phyloP scores from a whole-genome alignment of 1,139 yeast genomes.

The Blastobotrys proliferans region DNA sequence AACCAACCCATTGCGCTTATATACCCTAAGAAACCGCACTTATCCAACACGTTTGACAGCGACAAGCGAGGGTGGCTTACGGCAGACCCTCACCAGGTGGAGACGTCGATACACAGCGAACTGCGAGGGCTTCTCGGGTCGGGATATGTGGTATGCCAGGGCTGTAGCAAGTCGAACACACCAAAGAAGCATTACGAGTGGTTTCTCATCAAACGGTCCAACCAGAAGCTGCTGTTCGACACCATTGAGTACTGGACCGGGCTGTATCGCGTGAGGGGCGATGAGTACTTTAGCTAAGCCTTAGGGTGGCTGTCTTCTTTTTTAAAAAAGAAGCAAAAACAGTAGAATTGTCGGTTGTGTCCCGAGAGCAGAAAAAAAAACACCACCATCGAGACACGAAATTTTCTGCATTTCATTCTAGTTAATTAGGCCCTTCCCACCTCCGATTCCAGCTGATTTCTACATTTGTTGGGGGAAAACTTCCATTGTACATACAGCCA shows the following conservation, averaged over 20 bases:
- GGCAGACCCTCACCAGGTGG: slow-evolving; percentile 22
- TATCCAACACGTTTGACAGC: background rate
- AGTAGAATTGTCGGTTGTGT: too few relatives aligned
- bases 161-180: slow-evolving; percentile 19
- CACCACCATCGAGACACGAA: too few relatives aligned
- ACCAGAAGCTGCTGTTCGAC: slow-evolving; percentile 13
- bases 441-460: too few relatives aligned
- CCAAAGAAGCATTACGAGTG: slow-evolving; percentile 25
- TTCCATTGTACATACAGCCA: background rate
- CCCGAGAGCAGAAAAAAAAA: too few relatives aligned
- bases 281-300: too few relatives aligned
- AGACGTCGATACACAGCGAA: slow-evolving; percentile 23
- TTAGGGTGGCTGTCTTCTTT: too few relatives aligned
- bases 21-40: slow-evolving; percentile 8
- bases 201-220: slow-evolving; percentile 27
- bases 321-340: too few relatives aligned
- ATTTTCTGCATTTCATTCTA: too few relatives aligned
- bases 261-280: slow-evolving; percentile 1
- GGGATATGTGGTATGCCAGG: slow-evolving; percentile 31
- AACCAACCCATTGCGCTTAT: slow-evolving; percentile 25
- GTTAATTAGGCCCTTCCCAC: too few relatives aligned
- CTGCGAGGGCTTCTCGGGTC: slow-evolving; percentile 27
- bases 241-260: slow-evolving; percentile 16
- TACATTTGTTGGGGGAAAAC: too few relatives aligned
- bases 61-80: slow-evolving; percentile 26